Conservation (phyloP, 768 basidiomycete genomes). For the Calvatia gigantea region DNA sequence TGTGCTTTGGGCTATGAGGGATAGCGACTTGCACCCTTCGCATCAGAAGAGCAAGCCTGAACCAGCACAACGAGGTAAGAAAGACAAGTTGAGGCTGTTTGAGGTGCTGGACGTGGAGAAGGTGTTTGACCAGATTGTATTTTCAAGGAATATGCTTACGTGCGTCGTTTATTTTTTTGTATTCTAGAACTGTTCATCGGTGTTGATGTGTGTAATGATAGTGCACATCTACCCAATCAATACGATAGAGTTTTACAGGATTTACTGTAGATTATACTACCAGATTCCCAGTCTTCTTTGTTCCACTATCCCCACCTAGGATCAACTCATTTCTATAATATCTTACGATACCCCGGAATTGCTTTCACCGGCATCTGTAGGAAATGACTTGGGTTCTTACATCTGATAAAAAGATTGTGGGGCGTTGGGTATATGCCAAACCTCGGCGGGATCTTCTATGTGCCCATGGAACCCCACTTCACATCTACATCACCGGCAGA, state of each 20-base stretch:
- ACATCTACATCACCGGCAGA: too few species aligned
- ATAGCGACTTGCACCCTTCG: slow-evolving; percentile 62
- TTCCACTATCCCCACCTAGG: too few species aligned
- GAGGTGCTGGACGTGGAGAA: slow-evolving; percentile 74
- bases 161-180: slow-evolving; percentile 20
- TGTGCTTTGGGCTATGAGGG: slow-evolving; percentile 76
- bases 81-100: slow-evolving; percentile 66
- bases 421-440: too few species aligned
- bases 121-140: slow-evolving; percentile 78
- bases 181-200: neutral
- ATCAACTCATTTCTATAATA: neutral
- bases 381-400: too few species aligned
- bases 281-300: neutral
- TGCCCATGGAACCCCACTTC: too few species aligned
- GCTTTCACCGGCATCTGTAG: too few species aligned
- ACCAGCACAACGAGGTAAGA: neutral
- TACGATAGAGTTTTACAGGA: slow-evolving; percentile 77
- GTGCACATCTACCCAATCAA: slow-evolving; percentile 76
- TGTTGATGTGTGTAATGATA: slow-evolving; percentile 19
- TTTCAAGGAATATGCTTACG: slow-evolving; percentile 82
- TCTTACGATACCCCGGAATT: too few species aligned
- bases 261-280: slow-evolving; percentile 39
- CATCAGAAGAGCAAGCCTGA: slow-evolving; percentile 33
- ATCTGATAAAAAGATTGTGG: too few species aligned
- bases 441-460: too few species aligned